Evolutionary conservation across 352 stramenopile genomes (phyloP).

Genomic region (Phytophthora brassicae): DNA sequence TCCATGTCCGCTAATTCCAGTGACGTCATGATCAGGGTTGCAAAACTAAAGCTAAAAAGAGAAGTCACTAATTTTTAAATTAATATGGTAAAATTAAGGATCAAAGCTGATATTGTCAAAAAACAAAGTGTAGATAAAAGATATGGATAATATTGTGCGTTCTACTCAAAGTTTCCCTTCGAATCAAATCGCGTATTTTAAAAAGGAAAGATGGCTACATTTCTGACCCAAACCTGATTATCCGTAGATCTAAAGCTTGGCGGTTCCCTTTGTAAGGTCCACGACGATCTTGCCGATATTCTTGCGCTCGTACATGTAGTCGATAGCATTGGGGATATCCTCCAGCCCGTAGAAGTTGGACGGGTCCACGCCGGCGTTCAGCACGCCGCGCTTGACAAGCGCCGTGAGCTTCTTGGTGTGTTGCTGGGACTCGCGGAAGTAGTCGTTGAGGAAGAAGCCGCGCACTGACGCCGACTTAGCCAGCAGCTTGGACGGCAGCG

Average conservation of each 20-base stretch:
- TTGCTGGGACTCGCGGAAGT: slow-evolving; percentile 38
- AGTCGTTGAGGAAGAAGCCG: slow-evolving; percentile 53
- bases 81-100: too few relatives aligned
- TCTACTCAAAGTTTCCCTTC: too few relatives aligned
- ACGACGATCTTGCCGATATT: slow-evolving; percentile 86
- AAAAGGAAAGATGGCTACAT: slow-evolving; percentile 19
- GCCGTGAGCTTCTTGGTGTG: slow-evolving; percentile 49
- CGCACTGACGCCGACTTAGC: slow-evolving; percentile 43
- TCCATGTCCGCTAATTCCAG: slow-evolving; percentile 39
- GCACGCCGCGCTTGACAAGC: slow-evolving; percentile 51
- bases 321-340: slow-evolving; percentile 57
- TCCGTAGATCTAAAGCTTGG: slow-evolving; percentile 31
- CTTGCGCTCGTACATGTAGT: slow-evolving; percentile 77
- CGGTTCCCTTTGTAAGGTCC: slow-evolving; percentile 44
- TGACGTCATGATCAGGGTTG: too few relatives aligned
- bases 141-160: too few relatives aligned
- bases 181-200: too few relatives aligned
- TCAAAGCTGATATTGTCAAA: too few relatives aligned
- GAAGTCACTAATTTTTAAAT: too few relatives aligned
- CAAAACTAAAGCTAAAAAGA: too few relatives aligned
- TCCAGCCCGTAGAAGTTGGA: slow-evolving; percentile 61
- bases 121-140: too few relatives aligned
- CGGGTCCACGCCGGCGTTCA: slow-evolving; percentile 52
- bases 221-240: slow-evolving; percentile 1
- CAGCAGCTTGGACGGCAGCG: slow-evolving; percentile 37